Evolutionary conservation across 1,139 yeast species (phyloP), one percentile per base, ranked within the genome.

Genomic region (Candida glucosophila): DNA sequence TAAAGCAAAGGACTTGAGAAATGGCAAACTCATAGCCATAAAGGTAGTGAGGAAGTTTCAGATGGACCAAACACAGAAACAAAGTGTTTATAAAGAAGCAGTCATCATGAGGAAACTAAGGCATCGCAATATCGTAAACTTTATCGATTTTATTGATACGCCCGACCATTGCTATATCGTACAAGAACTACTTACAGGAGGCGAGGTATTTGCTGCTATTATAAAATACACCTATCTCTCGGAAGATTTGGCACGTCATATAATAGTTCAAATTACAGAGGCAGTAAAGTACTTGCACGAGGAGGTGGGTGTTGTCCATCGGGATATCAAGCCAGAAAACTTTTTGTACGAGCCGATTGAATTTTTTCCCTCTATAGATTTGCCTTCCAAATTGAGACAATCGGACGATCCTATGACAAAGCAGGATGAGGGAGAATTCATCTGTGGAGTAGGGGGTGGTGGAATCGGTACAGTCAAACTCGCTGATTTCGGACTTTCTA

Each of bases 1-100:
- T 49, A 79, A 79, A 43, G 96, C 95, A 4, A 47, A 46, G 22
- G 67, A 71, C 34, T 36, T 57, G 8, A 40, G 44, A 2, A 37
- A 58, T 3, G 48, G 69, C 11, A 62, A 71, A 30, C 57, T 73
- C 14, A 96, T 86, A 12, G 96, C 96, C 2, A 56, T 72, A 34
- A 72, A 72, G 43, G 64, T 72, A 25, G 63, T 72, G 31, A 56
- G 75, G 30, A 72, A 72, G 47, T 62, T 62, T 32, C 69, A 61
- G 39, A 67, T 72, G 76, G 73, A 69, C 41, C 51, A 49, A 26
- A 62, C 64, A 16, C 77, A 72, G 40, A 58, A 67, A 28, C 70
- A 63, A 34, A 66, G 75, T 0, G 74, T 69, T 3, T 49, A 71
- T 33, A 71, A 71, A 37, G 79, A 72, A 45, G 74, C 71, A 18